These are phyloP conservation scores for Allium sativum DNA, from an alignment of 106 monocot genomes.

Conservation along the genomic window DNA sequence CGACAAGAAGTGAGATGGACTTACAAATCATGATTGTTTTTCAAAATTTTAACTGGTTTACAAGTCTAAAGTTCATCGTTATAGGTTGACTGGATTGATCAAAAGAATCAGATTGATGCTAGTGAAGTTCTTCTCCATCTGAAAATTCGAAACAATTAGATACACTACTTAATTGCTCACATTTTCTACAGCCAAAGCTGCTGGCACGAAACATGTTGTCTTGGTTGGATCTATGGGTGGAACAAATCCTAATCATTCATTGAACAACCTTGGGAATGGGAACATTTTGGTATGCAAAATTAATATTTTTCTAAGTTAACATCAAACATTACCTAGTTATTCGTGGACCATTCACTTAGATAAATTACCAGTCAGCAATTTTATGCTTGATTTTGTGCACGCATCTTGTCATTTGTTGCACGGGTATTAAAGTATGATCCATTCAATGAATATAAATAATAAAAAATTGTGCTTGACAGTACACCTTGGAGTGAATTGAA, in stretches of 20 bases:
- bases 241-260: conserved; percentile 64
- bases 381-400: too few species aligned
- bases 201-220: conserved; percentile 88
- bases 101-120: conserved; percentile 97
- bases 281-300: conserved; percentile 64
- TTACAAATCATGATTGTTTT: not conserved
- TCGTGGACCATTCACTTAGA: too few species aligned
- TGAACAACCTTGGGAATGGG: conserved; percentile 87
- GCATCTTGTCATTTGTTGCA: too few species aligned
- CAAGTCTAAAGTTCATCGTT: not conserved
- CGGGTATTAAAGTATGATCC: too few species aligned
- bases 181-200: conserved; percentile 45
- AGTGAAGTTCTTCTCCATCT: conserved; percentile 23
- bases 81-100: conserved; percentile 96
- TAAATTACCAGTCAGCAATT: too few species aligned
- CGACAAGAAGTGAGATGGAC: too few species aligned
- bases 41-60: not conserved
- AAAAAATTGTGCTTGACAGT: too few species aligned
- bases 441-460: too few species aligned
- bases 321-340: too few species aligned
- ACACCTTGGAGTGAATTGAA: too few species aligned
- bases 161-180: conserved; percentile 2
- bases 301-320: not conserved
- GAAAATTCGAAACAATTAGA: not conserved
- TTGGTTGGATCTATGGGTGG: conserved; percentile 98